A percentile compares a stretch with the other conserved stretches of the same genome.
Evolutionary conservation across 2,329 filamentous ascomycete species (phyloP).

Genomic region (Phyllosticta ampelicida): DNA sequence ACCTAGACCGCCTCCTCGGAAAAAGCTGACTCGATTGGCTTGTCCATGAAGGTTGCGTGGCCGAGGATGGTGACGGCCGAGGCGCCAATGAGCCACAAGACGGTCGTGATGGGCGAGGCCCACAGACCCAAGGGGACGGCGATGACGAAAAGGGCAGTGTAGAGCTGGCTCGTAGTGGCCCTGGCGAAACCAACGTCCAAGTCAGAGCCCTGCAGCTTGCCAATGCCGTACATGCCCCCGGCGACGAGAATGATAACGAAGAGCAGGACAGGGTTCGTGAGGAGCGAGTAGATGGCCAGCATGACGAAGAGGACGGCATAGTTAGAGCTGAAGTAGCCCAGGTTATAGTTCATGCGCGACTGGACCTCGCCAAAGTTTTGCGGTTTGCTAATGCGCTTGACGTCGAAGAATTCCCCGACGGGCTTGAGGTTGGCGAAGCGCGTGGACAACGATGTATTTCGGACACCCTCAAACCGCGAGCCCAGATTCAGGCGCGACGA

Average conservation of each 20-base stretch:
- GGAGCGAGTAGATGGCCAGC: slow-evolving; percentile 88
- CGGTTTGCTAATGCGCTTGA: slow-evolving; percentile 93
- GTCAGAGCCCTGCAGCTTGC: slow-evolving; percentile 79
- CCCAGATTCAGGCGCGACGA: slow-evolving; percentile 60
- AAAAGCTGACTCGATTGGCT: slow-evolving; percentile 99
- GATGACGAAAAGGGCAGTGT: slow-evolving; percentile 75
- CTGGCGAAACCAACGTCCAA: slow-evolving; percentile 74
- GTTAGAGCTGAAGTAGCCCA: slow-evolving; percentile 96
- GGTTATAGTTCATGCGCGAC: slow-evolving; percentile 91
- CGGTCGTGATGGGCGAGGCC: slow-evolving; percentile 72
- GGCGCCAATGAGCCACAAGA: slow-evolving; percentile 93
- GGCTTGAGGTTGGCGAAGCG: slow-evolving; percentile 90
- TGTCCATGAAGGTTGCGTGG: slow-evolving; percentile 92
- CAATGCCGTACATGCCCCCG: slow-evolving; percentile 81
- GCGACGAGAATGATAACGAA: slow-evolving; percentile 88
- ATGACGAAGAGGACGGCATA: slow-evolving; percentile 90
- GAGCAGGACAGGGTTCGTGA: slow-evolving; percentile 76
- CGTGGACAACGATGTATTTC: slow-evolving; percentile 64
- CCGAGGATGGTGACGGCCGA: slow-evolving; percentile 88
- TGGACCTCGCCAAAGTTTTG: slow-evolving; percentile 83
- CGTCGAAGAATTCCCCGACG: slow-evolving; percentile 84
- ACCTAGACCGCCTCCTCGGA: slow-evolving; percentile 99
- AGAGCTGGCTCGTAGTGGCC: slow-evolving; percentile 85
- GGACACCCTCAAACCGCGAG: slow-evolving; percentile 75
- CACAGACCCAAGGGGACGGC: slow-evolving; percentile 76